Conservation (phyloP, 2,329 filamentous ascomycete genomes). For the Sphaerulina musiva region DNA sequence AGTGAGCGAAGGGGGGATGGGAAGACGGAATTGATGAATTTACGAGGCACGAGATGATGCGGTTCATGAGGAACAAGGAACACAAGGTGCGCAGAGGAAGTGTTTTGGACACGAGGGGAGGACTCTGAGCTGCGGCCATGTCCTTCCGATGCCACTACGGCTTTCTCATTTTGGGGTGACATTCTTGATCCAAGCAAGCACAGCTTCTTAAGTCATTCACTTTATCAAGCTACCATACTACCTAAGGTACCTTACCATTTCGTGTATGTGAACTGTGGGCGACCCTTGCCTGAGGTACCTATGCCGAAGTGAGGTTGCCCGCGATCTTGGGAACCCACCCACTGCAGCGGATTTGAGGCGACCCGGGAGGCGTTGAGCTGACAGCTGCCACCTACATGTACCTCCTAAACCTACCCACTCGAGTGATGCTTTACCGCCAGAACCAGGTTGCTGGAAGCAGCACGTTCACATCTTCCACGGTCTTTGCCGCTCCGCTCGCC, state of each 20-base stretch:
- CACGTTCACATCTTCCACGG: neutral
- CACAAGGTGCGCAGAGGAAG: neutral
- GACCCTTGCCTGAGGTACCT: too few relatives aligned
- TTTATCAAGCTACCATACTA: too few relatives aligned
- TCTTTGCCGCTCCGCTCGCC: neutral
- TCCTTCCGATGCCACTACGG: neutral
- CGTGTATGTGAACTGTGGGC: too few relatives aligned
- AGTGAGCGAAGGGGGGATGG: neutral
- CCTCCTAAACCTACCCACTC: neutral
- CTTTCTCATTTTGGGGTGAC: neutral
- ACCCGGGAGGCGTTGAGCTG: neutral
- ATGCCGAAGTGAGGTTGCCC: neutral
- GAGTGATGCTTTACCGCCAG: neutral
- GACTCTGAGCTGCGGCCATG: neutral
- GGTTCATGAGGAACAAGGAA: neutral
- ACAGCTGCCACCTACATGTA: neutral
- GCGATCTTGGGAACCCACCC: neutral
- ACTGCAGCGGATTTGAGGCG: neutral
- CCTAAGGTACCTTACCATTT: too few relatives aligned
- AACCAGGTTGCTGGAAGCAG: neutral
- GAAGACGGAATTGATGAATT: conserved; percentile 9
- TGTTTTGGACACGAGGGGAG: neutral
- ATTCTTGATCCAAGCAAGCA: neutral
- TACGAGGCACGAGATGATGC: conserved; percentile 3
- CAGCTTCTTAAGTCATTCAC: too few relatives aligned